phyloP scores from a whole-genome alignment of 2,329 filamentous ascomycete genomes.

The Metarhizium robertsii region DNA sequence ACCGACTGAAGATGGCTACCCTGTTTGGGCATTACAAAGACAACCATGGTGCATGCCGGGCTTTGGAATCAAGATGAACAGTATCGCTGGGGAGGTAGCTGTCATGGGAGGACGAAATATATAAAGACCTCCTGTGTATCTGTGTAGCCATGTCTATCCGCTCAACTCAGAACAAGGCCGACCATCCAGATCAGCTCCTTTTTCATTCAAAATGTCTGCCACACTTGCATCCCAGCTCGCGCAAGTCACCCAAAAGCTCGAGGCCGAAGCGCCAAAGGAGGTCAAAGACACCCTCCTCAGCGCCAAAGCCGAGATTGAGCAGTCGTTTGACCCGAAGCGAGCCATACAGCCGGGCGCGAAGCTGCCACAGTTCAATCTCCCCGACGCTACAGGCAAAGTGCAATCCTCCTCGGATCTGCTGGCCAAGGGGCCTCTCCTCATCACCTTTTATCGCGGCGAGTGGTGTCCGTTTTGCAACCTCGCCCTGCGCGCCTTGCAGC shows the following conservation, averaged over 20 bases:
- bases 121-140: too few species aligned
- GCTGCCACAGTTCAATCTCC: conserved; percentile 24
- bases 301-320: conserved; percentile 2
- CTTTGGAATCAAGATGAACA: too few species aligned
- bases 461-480: conserved; percentile 39
- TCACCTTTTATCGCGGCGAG: conserved; percentile 36
- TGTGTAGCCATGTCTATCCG: too few species aligned
- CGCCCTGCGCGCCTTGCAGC: conserved; percentile 24
- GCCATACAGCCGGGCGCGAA: conserved; percentile 23
- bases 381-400: conserved; percentile 22
- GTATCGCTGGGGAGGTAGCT: too few species aligned
- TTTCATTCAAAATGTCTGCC: not conserved
- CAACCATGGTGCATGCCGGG: too few species aligned
- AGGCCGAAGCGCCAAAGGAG: conserved; percentile 3
- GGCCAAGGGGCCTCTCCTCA: conserved; percentile 23
- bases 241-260: conserved; percentile 1
- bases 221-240: not conserved
- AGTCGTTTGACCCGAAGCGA: conserved; percentile 14
- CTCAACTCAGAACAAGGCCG: too few species aligned
- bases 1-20: too few species aligned
- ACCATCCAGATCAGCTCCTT: too few species aligned
- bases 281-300: conserved; percentile 3
- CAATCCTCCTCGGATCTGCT: conserved; percentile 23
- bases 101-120: too few species aligned
- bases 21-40: too few species aligned